Conservation (phyloP, 208 protist species). For the Acanthamoeba sp. region DNA sequence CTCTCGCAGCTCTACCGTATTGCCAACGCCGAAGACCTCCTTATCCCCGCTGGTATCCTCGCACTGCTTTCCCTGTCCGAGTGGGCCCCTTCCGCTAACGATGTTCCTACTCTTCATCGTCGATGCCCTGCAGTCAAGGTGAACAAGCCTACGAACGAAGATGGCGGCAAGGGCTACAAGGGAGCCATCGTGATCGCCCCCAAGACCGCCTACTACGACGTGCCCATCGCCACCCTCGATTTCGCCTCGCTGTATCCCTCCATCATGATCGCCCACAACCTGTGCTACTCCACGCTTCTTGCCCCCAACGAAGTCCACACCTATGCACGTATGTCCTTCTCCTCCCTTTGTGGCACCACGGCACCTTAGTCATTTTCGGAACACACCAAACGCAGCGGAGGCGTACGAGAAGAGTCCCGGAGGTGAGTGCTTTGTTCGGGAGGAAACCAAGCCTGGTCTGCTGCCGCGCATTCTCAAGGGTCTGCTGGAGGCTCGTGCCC, state of each 20-base stretch:
- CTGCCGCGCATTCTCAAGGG: slow-evolving; percentile 94
- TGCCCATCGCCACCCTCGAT: slow-evolving; percentile 98
- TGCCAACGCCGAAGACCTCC: slow-evolving; percentile 80
- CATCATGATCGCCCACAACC: slow-evolving; percentile 99
- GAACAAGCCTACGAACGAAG: slow-evolving; percentile 38
- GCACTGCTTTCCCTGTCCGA: neutral
- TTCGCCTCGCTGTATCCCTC: slow-evolving; percentile 99
- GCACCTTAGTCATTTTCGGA: neutral
- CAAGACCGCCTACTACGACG: slow-evolving; percentile 96
- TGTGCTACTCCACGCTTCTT: slow-evolving; percentile 98
- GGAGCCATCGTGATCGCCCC: slow-evolving; percentile 99
- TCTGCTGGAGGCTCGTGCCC: slow-evolving; percentile 93
- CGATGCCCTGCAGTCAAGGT: slow-evolving; percentile 28
- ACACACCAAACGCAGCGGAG: neutral
- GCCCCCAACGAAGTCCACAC: neutral
- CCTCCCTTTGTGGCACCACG: neutral
- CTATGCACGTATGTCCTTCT: neutral
- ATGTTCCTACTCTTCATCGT: no score
- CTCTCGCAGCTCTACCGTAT: slow-evolving; percentile 94
- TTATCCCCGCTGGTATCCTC: slow-evolving; percentile 85
- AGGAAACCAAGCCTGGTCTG: slow-evolving; percentile 87
- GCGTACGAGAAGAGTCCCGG: slow-evolving; percentile 23
- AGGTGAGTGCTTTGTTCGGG: slow-evolving; percentile 68
- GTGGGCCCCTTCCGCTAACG: neutral
- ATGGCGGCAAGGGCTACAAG: slow-evolving; percentile 91